Evolutionary conservation across 352 stramenopile genomes (phyloP).

Genomic region (Pythium folliculosum): DNA sequence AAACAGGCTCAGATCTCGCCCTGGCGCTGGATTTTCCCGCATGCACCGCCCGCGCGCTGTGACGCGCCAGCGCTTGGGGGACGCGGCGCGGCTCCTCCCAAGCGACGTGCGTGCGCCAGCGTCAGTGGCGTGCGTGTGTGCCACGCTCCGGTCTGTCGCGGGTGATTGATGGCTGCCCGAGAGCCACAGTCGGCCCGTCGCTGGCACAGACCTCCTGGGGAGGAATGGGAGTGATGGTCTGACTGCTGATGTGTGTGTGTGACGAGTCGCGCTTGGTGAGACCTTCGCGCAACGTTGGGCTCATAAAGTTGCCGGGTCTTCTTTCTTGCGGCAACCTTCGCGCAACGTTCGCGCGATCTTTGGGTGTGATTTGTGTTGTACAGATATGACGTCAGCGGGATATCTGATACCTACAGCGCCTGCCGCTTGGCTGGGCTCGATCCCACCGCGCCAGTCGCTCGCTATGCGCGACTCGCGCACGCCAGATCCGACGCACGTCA

Average conservation of each 20-base stretch:
- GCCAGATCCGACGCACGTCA: not conserved
- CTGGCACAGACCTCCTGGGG: not conserved
- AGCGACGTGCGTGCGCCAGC: constrained; percentile 1
- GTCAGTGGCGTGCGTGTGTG: constrained; percentile 4
- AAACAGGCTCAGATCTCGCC: not conserved
- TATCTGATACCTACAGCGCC: not conserved
- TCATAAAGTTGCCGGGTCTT: no score
- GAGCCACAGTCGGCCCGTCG: no score
- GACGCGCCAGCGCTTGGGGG: constrained; percentile 1
- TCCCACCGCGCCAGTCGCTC: not conserved
- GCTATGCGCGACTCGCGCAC: not conserved
- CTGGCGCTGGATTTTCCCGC: not conserved
- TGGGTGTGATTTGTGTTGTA: not conserved
- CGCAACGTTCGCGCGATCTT: constrained; percentile 9
- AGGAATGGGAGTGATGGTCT: constrained; percentile 4
- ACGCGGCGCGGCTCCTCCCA: not conserved
- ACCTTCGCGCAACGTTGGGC: not conserved
- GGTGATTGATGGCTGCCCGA: not conserved
- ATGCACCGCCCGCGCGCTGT: not conserved
- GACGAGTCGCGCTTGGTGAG: constrained; percentile 8
- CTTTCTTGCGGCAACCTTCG: not conserved
- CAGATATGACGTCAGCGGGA: constrained; percentile 6
- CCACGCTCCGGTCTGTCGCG: not conserved
- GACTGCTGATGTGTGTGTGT: not conserved
- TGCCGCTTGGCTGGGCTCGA: no score